These are phyloP conservation scores for Dioscorea cayenensis DNA, from an alignment of 116 monocot genomes.

Conservation along the genomic window DNA sequence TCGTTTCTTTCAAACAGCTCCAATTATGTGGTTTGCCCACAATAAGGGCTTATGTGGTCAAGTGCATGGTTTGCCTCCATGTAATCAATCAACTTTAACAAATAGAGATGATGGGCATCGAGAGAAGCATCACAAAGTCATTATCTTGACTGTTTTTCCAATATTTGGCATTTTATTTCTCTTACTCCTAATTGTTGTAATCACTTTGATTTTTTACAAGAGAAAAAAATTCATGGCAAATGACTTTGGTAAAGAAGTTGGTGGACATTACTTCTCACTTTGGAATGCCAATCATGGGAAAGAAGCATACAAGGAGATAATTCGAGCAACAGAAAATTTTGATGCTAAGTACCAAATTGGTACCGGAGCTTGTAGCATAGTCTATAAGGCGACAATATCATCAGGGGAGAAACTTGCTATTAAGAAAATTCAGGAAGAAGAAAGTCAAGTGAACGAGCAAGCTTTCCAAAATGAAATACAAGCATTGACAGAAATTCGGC, in stretches of 20 bases:
- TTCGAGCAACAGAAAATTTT: constrained; percentile 19
- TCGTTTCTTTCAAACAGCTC: constrained; percentile 10
- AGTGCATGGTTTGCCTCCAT: constrained; percentile 11
- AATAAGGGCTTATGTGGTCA: constrained; percentile 32
- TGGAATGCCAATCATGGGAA: constrained; percentile 12
- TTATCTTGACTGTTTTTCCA: not conserved
- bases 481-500: constrained; percentile 21
- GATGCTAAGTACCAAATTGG: constrained; percentile 21
- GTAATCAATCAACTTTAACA: not conserved
- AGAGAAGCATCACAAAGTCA: not conserved
- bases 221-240: not conserved
- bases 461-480: constrained; percentile 21
- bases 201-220: not conserved
- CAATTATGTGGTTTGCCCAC: constrained; percentile 3
- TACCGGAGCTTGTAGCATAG: constrained; percentile 13
- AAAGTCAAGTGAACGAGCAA: not conserved
- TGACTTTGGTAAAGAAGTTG: not conserved
- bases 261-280: constrained; percentile 5
- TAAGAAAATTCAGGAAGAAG: constrained; percentile 14
- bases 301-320: constrained; percentile 13
- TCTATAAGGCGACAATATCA: constrained; percentile 19
- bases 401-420: constrained; percentile 8
- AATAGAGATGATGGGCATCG: not conserved
- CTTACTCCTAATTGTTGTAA: not conserved
- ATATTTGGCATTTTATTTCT: not conserved